Evolutionary conservation across 345 rosid species (phyloP).

Genomic region (Reutealis trisperma): DNA sequence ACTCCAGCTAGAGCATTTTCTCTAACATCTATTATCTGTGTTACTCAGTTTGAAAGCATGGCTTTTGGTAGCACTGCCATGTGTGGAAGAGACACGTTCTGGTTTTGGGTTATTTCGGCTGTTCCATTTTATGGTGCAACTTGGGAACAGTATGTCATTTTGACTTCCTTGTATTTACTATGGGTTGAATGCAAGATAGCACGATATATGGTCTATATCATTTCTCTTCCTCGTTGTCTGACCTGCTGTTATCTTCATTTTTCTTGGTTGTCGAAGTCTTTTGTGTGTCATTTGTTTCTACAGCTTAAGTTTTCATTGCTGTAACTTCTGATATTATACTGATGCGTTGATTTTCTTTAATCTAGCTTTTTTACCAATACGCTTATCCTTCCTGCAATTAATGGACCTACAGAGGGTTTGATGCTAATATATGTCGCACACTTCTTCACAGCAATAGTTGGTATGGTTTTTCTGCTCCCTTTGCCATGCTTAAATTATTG

Average conservation of each 20-base stretch:
- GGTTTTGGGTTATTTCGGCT: constrained; percentile 97
- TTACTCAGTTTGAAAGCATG: constrained; percentile 72
- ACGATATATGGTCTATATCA: neutral
- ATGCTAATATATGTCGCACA: constrained; percentile 77
- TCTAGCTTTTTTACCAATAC: constrained; percentile 90
- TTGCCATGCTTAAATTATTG: neutral
- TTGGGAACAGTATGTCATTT: constrained; percentile 84
- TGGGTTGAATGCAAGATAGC: neutral
- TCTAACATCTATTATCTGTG: constrained; percentile 13
- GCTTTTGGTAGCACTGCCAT: constrained; percentile 94
- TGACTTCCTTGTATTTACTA: neutral
- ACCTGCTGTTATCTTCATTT: neutral
- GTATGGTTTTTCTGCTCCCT: constrained; percentile 42
- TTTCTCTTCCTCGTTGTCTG: neutral
- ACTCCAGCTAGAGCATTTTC: neutral
- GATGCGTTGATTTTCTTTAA: constrained; percentile 7
- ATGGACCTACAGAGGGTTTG: constrained; percentile 99
- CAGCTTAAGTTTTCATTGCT: neutral
- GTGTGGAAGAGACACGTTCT: constrained; percentile 89
- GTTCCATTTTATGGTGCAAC: constrained; percentile 93
- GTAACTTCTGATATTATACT: constrained; percentile 3
- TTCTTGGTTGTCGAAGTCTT: neutral
- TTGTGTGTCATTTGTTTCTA: neutral
- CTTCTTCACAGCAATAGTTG: constrained; percentile 81
- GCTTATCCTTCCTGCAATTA: constrained; percentile 86